Evolutionary conservation across 2,329 filamentous ascomycete genomes (phyloP), one percentile per base, ranked within the genome.

Genomic region (Onygena corvina): DNA sequence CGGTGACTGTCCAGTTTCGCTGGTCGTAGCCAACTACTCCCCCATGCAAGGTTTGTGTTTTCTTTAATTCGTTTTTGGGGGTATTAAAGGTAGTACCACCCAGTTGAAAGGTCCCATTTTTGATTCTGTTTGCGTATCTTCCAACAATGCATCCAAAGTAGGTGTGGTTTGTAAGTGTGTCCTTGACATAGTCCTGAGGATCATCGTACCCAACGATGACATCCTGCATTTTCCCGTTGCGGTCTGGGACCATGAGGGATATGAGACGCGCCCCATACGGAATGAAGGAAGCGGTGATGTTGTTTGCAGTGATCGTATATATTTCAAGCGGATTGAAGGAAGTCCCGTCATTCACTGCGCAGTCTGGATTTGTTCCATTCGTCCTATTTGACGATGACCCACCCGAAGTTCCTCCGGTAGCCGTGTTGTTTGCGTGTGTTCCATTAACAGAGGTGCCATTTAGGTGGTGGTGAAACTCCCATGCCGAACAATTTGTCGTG

Each of bases 41-140:
- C 52, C 75, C 75, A 54, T 77, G 75, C 12, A 77, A 67, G 16
- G 75, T 75, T 57, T 76, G 67, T 9, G 55, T 53, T n/a, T 73
- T 73, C 31, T 57, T 62, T 40, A 76, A 64, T 56, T 77, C 75
- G 54, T 76, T 77, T 42, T 66, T 63, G 0, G 71, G 67, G 27
- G 75, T 67, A 23, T 76, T 63, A 53, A 71, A 76, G 2, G 61
- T 65, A 14, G 64, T 56, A 16, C 66, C 69, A 48, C 74, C 69
- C 50, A 77, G 63, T 18, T 65, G 65, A 60, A 77, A 77, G 2
- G 74, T 76, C 47, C 73, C 72, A 51, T 77, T 77, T 64, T 71
- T 75, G 61, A 76, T 76, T 33, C 73, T 70, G 57, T 76, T 76
- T 50, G 73, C 73, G 61, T 76, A 76, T 44, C 73, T 68, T 50